phyloP scores from a whole-genome alignment of 495 filamentous ascomycete genomes.

The Xeromyces bisporus region DNA sequence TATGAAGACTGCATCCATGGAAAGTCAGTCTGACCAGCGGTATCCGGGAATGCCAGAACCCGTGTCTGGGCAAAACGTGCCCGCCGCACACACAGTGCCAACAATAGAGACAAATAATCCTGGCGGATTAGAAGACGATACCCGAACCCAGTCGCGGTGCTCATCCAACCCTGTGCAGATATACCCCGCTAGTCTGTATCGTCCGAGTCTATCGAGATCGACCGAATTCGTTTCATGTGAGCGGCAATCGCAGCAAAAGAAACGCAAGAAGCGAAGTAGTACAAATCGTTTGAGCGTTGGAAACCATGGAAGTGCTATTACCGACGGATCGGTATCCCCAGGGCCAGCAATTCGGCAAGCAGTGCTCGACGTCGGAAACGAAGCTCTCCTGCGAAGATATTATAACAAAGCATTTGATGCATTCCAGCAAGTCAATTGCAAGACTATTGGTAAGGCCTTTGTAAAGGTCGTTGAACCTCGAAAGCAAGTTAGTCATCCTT shows the following conservation, averaged over 20 bases:
- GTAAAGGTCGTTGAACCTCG: conserved; percentile 60
- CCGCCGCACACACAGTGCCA: too few relatives aligned
- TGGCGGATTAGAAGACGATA: too few relatives aligned
- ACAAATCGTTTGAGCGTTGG: not conserved
- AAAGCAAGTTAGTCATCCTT: conserved; percentile 62
- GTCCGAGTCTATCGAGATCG: conserved; percentile 6
- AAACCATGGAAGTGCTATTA: not conserved
- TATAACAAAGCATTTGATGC: conserved; percentile 45
- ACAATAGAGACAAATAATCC: too few relatives aligned
- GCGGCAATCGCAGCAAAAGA: conserved; percentile 16
- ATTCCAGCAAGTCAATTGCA: conserved; percentile 55
- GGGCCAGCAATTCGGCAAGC: conserved; percentile 15
- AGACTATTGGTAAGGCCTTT: conserved; percentile 55
- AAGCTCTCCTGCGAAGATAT: conserved; percentile 39
- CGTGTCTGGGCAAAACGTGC: too few relatives aligned
- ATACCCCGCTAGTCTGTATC: conserved; percentile 1
- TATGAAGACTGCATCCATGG: not conserved
- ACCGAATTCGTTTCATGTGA: conserved; percentile 22
- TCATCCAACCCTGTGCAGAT: not conserved
- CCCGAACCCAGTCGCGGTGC: not conserved
- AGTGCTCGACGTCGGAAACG: conserved; percentile 39
- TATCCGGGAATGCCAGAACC: too few relatives aligned
- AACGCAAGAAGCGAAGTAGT: conserved; percentile 15
- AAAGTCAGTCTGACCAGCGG: not conserved
- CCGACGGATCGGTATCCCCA: conserved; percentile 10